Evolutionary conservation across 208 protist species (phyloP).

Genomic region (Leptomonas seymouri): DNA sequence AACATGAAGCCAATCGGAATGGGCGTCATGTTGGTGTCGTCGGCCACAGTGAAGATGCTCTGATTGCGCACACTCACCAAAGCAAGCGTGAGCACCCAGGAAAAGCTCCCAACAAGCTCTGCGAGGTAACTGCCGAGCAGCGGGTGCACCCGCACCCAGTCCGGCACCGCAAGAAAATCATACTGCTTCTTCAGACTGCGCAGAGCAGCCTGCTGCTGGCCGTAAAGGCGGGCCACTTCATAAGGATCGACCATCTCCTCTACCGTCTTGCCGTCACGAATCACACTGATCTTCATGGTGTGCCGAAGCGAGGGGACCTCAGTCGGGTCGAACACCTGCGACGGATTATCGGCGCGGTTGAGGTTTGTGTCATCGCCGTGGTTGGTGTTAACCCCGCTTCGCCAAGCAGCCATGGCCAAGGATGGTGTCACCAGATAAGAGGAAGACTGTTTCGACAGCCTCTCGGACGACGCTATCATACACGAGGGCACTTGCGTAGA

Average conservation of each 20-base stretch:
- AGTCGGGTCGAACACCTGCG: conserved; percentile 23
- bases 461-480: background rate
- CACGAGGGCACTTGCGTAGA: background rate
- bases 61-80: conserved; percentile 74
- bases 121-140: conserved; percentile 80
- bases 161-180: conserved; percentile 75
- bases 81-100: conserved; percentile 70
- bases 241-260: conserved; percentile 62
- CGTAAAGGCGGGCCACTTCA: conserved; percentile 69
- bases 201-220: conserved; percentile 71
- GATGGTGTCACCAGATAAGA: conserved; percentile 10
- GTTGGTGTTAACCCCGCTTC: conserved; percentile 1
- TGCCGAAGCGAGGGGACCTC: conserved; percentile 32
- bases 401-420: conserved; percentile 11
- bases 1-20: conserved; percentile 88
- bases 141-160: conserved; percentile 87
- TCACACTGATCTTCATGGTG: conserved; percentile 47
- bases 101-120: conserved; percentile 82
- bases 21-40: conserved; percentile 73
- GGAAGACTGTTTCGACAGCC: conserved; percentile 13
- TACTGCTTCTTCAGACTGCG: conserved; percentile 52
- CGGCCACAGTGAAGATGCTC: conserved; percentile 56
- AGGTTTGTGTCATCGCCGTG: background rate
- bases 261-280: conserved; percentile 43
- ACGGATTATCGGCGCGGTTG: background rate